Evolutionary conservation across 805 yeast genomes (phyloP).

Genomic region (Yamadazyma paraphyllophila): DNA sequence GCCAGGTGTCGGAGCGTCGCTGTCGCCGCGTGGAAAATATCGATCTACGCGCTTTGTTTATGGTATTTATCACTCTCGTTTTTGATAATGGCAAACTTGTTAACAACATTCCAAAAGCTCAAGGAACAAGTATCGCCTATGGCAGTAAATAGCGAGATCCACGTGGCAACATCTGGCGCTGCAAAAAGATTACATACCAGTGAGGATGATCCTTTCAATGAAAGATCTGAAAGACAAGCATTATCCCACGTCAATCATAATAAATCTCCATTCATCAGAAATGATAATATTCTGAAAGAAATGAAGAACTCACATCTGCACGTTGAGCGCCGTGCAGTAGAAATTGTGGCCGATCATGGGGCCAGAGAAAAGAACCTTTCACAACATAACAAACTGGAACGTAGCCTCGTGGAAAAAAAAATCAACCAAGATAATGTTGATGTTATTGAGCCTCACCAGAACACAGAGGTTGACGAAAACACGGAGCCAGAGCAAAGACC

Average conservation of each 20-base stretch:
- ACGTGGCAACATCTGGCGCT: constrained; percentile 7
- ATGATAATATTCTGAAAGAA: constrained; percentile 15
- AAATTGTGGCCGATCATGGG: no score
- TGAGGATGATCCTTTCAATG: constrained; percentile 21
- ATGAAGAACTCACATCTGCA: neutral
- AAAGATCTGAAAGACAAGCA: constrained; percentile 3
- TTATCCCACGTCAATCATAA: neutral
- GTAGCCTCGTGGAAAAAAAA: no score
- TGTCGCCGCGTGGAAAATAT: neutral
- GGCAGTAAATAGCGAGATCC: neutral
- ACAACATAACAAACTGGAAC: no score
- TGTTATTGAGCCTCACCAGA: neutral
- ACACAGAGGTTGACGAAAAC: constrained; percentile 2
- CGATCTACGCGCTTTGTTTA: constrained; percentile 1
- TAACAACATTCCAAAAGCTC: constrained; percentile 12
- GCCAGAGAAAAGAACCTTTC: no score
- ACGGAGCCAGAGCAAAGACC: neutral
- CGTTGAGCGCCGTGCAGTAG: no score
- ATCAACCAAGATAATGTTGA: no score
- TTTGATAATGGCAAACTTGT: constrained; percentile 10
- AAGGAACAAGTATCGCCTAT: constrained; percentile 9
- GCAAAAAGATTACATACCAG: constrained; percentile 7
- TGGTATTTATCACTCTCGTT: neutral
- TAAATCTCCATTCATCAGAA: constrained; percentile 16
- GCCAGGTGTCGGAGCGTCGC: neutral